phyloP scores from a whole-genome alignment of 2,329 filamentous ascomycete genomes.

The Madurella fahalii region DNA sequence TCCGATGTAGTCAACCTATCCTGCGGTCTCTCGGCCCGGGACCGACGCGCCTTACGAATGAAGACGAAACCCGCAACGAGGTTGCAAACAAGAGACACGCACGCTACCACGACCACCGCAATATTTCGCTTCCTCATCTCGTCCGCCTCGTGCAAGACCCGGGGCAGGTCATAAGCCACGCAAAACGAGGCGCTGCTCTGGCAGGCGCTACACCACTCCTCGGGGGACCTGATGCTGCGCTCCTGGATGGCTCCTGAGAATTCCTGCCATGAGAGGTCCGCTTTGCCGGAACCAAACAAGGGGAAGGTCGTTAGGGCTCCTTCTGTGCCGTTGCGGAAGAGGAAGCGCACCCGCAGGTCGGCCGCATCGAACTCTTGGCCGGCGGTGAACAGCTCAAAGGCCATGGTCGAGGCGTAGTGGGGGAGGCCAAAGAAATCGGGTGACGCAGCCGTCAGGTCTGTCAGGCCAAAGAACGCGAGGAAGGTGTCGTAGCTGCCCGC shows the following conservation, averaged over 20 bases:
- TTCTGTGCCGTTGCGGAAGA: conserved; percentile 57
- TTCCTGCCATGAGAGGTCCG: conserved; percentile 61
- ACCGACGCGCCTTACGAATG: not conserved
- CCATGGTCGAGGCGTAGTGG: conserved; percentile 80
- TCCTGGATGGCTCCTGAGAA: conserved; percentile 57
- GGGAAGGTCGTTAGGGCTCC: conserved; percentile 52
- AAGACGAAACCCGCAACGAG: conserved; percentile 2
- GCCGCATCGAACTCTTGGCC: conserved; percentile 41
- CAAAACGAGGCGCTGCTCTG: conserved; percentile 68
- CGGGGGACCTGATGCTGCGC: conserved; percentile 47
- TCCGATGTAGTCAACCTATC: no score
- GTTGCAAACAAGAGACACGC: conserved; percentile 4
- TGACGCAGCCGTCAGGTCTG: conserved; percentile 47
- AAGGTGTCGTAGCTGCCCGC: conserved; percentile 57
- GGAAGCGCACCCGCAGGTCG: conserved; percentile 57
- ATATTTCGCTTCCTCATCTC: not conserved
- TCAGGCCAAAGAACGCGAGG: conserved; percentile 60
- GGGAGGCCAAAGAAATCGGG: conserved; percentile 69
- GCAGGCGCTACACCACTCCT: conserved; percentile 72
- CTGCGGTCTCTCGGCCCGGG: not conserved
- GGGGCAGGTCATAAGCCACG: conserved; percentile 32
- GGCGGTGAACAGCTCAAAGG: conserved; percentile 66
- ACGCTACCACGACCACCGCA: conserved; percentile 11
- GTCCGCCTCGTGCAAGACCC: not conserved
- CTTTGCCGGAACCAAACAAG: conserved; percentile 55